Percentiles rank a stretch among this genome's conserved stretches.
Evolutionary conservation across 2,329 filamentous ascomycete genomes (phyloP).

Genomic region (Sclerotinia subarctica): DNA sequence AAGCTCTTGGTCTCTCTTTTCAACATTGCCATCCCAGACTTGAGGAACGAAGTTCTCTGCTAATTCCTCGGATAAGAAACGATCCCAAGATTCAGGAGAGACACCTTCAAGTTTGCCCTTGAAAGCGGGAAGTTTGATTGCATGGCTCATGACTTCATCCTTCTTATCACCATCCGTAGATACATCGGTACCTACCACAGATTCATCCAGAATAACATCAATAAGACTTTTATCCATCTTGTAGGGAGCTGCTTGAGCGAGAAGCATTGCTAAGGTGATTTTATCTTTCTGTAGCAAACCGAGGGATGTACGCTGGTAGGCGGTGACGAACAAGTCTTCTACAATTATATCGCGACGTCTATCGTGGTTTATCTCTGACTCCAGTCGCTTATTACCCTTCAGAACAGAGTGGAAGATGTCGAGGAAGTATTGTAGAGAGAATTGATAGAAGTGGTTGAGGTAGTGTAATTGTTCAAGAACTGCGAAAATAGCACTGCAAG

Average conservation of each 20-base stretch:
- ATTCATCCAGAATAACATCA: constrained; percentile 78
- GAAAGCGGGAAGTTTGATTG: constrained; percentile 67
- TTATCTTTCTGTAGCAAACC: constrained; percentile 91
- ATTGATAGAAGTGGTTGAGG: constrained; percentile 99
- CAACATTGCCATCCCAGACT: constrained; percentile 64
- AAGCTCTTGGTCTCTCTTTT: constrained; percentile 71
- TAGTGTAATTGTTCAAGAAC: constrained; percentile 96
- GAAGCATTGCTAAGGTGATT: constrained; percentile 88
- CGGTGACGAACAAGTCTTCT: constrained; percentile 83
- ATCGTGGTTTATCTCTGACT: constrained; percentile 69
- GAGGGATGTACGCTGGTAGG: constrained; percentile 90
- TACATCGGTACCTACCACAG: constrained; percentile 72
- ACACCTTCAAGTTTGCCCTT: constrained; percentile 67
- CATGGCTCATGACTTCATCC: constrained; percentile 65
- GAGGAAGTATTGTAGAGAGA: constrained; percentile 96
- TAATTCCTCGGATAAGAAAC: constrained; percentile 79
- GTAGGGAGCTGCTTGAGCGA: constrained; percentile 94
- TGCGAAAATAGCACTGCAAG: constrained; percentile 96
- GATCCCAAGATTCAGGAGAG: constrained; percentile 66
- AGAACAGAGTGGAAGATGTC: constrained; percentile 96
- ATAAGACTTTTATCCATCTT: constrained; percentile 89
- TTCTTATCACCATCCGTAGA: constrained; percentile 64
- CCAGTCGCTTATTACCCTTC: constrained; percentile 71
- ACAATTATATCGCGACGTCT: constrained; percentile 85
- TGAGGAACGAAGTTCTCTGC: constrained; percentile 80